phyloP scores from a whole-genome alignment of 139 green algal genomes.

The Auxenochlorella pyrenoidosa region DNA sequence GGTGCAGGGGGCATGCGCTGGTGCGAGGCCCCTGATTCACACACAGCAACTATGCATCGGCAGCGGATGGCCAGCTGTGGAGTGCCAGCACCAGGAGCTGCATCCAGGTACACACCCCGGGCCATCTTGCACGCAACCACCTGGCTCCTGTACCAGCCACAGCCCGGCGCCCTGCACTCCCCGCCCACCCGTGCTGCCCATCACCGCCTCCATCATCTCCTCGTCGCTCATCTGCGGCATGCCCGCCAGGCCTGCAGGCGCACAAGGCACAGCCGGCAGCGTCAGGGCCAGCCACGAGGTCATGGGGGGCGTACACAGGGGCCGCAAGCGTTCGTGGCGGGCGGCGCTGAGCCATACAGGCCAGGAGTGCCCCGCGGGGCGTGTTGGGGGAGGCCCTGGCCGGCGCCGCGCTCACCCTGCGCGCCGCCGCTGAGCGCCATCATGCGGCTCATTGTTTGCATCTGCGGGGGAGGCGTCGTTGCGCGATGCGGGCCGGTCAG shows the following conservation, averaged over 20 bases:
- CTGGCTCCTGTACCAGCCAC: too few relatives aligned
- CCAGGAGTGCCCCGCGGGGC: too few relatives aligned
- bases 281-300: background rate
- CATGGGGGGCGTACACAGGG: background rate
- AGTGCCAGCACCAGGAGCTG: too few relatives aligned
- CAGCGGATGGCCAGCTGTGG: too few relatives aligned
- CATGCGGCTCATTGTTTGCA: slow-evolving; percentile 80
- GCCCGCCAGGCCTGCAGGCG: slow-evolving; percentile 46
- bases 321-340: too few relatives aligned
- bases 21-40: too few relatives aligned
- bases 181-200: slow-evolving; percentile 37
- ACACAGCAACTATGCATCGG: too few relatives aligned
- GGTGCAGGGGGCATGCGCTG: too few relatives aligned
- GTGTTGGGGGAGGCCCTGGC: too few relatives aligned
- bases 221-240: slow-evolving; percentile 72
- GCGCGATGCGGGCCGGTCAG: too few relatives aligned
- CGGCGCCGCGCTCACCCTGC: slow-evolving; percentile 24
- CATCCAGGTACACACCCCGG: background rate
- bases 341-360: too few relatives aligned
- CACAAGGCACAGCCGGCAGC: background rate
- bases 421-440: slow-evolving; percentile 68
- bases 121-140: too few relatives aligned
- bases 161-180: background rate
- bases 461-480: slow-evolving; percentile 31
- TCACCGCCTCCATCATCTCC: slow-evolving; percentile 68